These are phyloP conservation scores for Fusarium palustre DNA, from an alignment of 2,329 filamentous ascomycete species.

Conservation along the genomic window DNA sequence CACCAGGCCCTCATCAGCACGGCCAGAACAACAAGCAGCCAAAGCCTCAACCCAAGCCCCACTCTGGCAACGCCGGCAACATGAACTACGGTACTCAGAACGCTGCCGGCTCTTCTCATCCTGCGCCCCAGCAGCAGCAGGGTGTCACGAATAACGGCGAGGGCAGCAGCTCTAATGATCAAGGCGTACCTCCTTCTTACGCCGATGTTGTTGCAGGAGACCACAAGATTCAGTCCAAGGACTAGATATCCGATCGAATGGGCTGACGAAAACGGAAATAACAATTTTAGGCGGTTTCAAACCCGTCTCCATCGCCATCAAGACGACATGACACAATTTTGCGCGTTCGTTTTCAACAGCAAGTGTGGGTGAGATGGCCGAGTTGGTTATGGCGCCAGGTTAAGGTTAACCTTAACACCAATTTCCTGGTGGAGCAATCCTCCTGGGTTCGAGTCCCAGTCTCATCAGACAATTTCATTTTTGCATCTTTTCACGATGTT, in stretches of 20 bases:
- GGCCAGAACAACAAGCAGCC: slow-evolving; percentile 38
- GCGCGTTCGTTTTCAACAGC: slow-evolving; percentile 10
- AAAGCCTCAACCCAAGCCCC: slow-evolving; percentile 48
- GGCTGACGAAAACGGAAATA: slow-evolving; percentile 2
- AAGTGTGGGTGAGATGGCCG: slow-evolving; percentile 45
- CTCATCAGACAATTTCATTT: slow-evolving; percentile 40
- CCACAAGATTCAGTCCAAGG: slow-evolving; percentile 80
- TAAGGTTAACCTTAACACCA: slow-evolving; percentile 44
- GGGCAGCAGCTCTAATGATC: slow-evolving; percentile 53
- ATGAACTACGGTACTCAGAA: slow-evolving; percentile 62
- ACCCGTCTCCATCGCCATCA: neutral
- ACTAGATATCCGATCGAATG: slow-evolving; percentile 38
- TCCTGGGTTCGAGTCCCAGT: slow-evolving; percentile 47
- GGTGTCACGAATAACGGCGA: slow-evolving; percentile 54
- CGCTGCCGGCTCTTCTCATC: slow-evolving; percentile 40
- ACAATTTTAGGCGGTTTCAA: neutral
- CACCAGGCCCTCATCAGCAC: slow-evolving; percentile 52
- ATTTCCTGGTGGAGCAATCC: slow-evolving; percentile 46
- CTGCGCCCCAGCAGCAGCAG: slow-evolving; percentile 50
- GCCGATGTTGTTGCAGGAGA: slow-evolving; percentile 90
- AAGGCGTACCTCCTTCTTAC: slow-evolving; percentile 81
- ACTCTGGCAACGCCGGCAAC: slow-evolving; percentile 44
- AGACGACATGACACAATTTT: slow-evolving; percentile 25
- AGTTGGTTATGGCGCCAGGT: slow-evolving; percentile 47
- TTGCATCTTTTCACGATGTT: slow-evolving; percentile 10